phyloP scores from a whole-genome alignment of 2,329 filamentous ascomycete genomes.

The Aspergillus arachidicola region DNA sequence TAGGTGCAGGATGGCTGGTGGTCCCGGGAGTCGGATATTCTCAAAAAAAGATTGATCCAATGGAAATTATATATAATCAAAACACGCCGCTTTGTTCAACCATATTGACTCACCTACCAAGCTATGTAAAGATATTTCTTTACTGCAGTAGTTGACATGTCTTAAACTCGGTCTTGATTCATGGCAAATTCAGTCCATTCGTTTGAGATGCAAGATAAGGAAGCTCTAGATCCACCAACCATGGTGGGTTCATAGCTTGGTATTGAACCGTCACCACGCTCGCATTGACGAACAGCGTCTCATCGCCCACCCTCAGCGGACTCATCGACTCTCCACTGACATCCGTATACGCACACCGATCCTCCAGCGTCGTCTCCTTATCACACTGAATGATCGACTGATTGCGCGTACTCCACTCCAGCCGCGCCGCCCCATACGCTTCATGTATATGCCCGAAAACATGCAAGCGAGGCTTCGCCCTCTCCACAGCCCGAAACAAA shows the following conservation, averaged over 20 bases:
- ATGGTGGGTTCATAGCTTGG: slow-evolving; percentile 54
- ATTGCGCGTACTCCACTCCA: slow-evolving; percentile 22
- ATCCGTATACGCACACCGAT: slow-evolving; percentile 39
- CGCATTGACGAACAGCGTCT: slow-evolving; percentile 62
- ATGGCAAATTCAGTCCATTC: background rate
- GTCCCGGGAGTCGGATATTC: slow-evolving; percentile 6
- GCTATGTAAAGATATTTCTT: background rate
- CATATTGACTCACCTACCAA: background rate
- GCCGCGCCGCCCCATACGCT: slow-evolving; percentile 51
- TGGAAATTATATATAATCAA: slow-evolving; percentile 2
- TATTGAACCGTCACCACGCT: slow-evolving; percentile 57
- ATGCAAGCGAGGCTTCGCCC: slow-evolving; percentile 58
- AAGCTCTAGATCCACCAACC: slow-evolving; percentile 59
- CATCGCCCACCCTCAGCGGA: slow-evolving; percentile 47
- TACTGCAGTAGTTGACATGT: background rate
- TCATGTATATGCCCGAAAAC: slow-evolving; percentile 67
- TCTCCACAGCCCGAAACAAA: slow-evolving; percentile 54
- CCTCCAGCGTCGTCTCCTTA: slow-evolving; percentile 31
- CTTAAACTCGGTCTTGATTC: background rate
- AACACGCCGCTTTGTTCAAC: background rate
- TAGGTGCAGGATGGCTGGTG: slow-evolving; percentile 8
- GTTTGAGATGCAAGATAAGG: slow-evolving; percentile 10
- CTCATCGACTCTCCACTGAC: slow-evolving; percentile 29
- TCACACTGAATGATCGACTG: slow-evolving; percentile 26
- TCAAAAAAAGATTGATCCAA: background rate